Conservation (phyloP, 495 filamentous ascomycete genomes). For the Penicillium malachiteum region DNA sequence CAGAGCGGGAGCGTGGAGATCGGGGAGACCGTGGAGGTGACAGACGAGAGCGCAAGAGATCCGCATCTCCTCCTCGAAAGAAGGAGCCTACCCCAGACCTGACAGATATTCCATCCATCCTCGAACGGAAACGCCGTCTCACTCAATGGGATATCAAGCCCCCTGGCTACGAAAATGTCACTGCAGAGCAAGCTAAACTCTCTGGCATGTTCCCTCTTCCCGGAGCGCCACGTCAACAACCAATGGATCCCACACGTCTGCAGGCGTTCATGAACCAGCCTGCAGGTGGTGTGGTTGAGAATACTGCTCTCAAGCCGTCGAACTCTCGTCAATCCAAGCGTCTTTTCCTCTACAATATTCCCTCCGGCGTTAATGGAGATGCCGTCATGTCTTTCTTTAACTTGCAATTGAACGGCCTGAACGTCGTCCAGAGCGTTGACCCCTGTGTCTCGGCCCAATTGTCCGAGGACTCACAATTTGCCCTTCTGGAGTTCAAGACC, state of each 20-base stretch:
- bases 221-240: slow-evolving; percentile 90
- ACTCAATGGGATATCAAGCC: slow-evolving; percentile 99
- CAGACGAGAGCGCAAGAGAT: slow-evolving; percentile 66
- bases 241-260: slow-evolving; percentile 92
- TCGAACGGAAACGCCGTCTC: slow-evolving; percentile 81
- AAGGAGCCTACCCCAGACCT: slow-evolving; percentile 97
- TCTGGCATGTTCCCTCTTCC: slow-evolving; percentile 99
- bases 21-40: slow-evolving; percentile 29
- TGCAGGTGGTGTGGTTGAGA: slow-evolving; percentile 63
- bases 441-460: slow-evolving; percentile 85
- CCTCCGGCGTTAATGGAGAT: slow-evolving; percentile 66
- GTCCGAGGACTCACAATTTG: slow-evolving; percentile 73
- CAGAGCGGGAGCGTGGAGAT: slow-evolving; percentile 39
- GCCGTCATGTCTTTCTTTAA: slow-evolving; percentile 85
- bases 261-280: slow-evolving; percentile 95
- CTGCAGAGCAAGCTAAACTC: slow-evolving; percentile 96
- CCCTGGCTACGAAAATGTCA: slow-evolving; percentile 96
- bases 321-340: slow-evolving; percentile 93
- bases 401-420: slow-evolving; percentile 88
- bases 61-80: slow-evolving; percentile 76
- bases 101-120: slow-evolving; percentile 74
- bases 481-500: slow-evolving; percentile 87
- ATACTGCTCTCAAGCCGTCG: slow-evolving; percentile 78
- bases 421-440: slow-evolving; percentile 79
- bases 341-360: slow-evolving; percentile 81